Conservation (phyloP, 495 filamentous ascomycete genomes). For the Jackrogersella multiformis region DNA sequence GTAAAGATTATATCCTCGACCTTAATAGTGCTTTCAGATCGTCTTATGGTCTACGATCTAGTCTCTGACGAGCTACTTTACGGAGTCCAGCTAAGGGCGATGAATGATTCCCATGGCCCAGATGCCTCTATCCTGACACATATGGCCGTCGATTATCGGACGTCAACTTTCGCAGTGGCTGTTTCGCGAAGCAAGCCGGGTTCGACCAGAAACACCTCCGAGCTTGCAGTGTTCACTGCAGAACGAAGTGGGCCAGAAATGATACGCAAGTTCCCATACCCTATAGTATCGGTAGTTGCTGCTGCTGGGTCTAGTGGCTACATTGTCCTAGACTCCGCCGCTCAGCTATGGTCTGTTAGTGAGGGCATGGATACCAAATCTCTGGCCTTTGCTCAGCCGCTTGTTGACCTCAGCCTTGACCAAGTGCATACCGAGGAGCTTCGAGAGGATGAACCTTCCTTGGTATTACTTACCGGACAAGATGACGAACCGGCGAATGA, state of each 20-base stretch:
- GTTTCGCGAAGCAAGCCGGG: constrained; percentile 50
- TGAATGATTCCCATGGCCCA: constrained; percentile 24
- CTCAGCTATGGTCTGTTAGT: constrained; percentile 64
- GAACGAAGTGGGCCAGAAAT: constrained; percentile 59
- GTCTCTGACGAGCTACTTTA: constrained; percentile 67
- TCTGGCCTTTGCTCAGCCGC: constrained; percentile 58
- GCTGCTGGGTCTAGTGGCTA: constrained; percentile 66
- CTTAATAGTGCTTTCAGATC: constrained; percentile 69
- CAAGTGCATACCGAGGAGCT: constrained; percentile 24
- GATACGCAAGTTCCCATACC: constrained; percentile 53
- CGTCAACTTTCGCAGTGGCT: constrained; percentile 67
- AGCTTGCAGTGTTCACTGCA: constrained; percentile 67
- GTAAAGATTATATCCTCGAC: constrained; percentile 68
- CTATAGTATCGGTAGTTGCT: constrained; percentile 65
- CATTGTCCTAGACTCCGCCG: constrained; percentile 66
- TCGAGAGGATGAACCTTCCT: constrained; percentile 20
- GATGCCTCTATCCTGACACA: constrained; percentile 56
- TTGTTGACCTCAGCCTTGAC: constrained; percentile 58
- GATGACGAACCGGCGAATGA: constrained; percentile 60
- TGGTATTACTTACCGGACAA: constrained; percentile 41
- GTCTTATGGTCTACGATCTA: constrained; percentile 72
- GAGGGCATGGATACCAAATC: constrained; percentile 58
- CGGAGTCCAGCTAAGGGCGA: constrained; percentile 50
- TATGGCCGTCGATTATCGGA: constrained; percentile 66
- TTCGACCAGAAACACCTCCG: constrained; percentile 48